Evolutionary conservation across 78 protist genomes (phyloP), one percentile per base, ranked within the genome.

Genomic region (Dictyostelium capitatum): DNA sequence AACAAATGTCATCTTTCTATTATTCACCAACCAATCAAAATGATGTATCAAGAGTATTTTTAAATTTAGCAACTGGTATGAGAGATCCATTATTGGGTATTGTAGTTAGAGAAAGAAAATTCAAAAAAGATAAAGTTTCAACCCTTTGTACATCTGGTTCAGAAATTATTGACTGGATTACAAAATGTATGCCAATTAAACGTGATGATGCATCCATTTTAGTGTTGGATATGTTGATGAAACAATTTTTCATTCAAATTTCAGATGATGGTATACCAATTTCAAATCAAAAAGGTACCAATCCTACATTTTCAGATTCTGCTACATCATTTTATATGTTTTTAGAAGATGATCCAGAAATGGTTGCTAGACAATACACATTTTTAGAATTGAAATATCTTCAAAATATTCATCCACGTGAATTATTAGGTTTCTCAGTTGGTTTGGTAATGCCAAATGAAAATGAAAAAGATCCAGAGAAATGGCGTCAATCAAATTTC

Each of bases 371-470:
- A 3, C 93, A 87, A 51, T 87, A 64, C 70, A 87, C 93, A 3
- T 74, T 77, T 54, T 37, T 87, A 15, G 93, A 87, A 51, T 30
- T 87, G 46, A 65, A 74, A 19, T 78, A 65, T 14, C 50, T 87
- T 7, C 93, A 87, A 57, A 20, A 74, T 10, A 87, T 87, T 37
- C 93, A 87, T 87, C 93, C 93, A 48, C 37, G 93, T 20, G 93
- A 87, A 30, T 54, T 87, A 10, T 47, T 87, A 4, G 93, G 93
- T 48, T 87, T 32, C 53, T 65, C 80, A 5, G 93, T 87, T 48
- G 93, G 93, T 65, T 65, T 87, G 28, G 93, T 80, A 0, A 82
- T 54, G 65, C 83, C 90, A 28, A 43, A 32, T 28, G 84, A 87
- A 62, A 78, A 77, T 28, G 87, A 62, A 62, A 80, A 62, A 9